Percentiles rank a stretch among this genome's conserved stretches.
Conservation (phyloP, 345 rosid species). For the Citropsis articulata region DNA sequence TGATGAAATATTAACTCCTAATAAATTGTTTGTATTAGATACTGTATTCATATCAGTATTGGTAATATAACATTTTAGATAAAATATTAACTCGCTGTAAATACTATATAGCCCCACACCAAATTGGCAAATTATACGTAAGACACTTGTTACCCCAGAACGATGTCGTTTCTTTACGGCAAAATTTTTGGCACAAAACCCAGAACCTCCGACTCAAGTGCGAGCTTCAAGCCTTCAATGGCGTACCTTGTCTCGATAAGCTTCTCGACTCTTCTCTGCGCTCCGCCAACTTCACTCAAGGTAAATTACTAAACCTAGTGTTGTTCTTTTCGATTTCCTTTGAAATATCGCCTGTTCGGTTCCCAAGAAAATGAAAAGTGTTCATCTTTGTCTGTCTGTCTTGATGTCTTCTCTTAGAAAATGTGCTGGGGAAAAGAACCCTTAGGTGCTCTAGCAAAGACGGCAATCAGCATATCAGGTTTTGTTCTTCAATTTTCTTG, state of each 20-base stretch:
- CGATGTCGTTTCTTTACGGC: neutral
- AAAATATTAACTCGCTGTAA: too few species aligned
- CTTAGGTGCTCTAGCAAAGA: neutral
- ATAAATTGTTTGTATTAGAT: too few species aligned
- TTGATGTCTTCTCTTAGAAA: neutral
- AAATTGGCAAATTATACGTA: too few species aligned
- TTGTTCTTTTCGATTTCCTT: neutral
- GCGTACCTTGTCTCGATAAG: constrained; percentile 18
- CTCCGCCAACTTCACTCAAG: constrained; percentile 5
- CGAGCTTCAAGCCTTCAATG: constrained; percentile 17
- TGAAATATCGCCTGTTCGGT: neutral
- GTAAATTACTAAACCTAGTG: constrained; percentile 7
- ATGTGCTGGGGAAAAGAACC: neutral
- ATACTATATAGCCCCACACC: too few species aligned
- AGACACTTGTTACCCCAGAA: neutral
- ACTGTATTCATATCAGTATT: too few species aligned
- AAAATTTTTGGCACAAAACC: neutral
- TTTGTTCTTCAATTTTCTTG: neutral
- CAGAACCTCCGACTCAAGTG: neutral
- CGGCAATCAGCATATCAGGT: neutral
- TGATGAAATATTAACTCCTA: too few species aligned
- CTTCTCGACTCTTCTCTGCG: constrained; percentile 14
- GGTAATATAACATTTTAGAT: too few species aligned
- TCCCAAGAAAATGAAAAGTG: neutral
- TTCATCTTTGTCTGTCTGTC: neutral